These are phyloP conservation scores for Colletotrichum tofieldiae DNA, from an alignment of 2,329 filamentous ascomycete genomes.

Conservation along the genomic window DNA sequence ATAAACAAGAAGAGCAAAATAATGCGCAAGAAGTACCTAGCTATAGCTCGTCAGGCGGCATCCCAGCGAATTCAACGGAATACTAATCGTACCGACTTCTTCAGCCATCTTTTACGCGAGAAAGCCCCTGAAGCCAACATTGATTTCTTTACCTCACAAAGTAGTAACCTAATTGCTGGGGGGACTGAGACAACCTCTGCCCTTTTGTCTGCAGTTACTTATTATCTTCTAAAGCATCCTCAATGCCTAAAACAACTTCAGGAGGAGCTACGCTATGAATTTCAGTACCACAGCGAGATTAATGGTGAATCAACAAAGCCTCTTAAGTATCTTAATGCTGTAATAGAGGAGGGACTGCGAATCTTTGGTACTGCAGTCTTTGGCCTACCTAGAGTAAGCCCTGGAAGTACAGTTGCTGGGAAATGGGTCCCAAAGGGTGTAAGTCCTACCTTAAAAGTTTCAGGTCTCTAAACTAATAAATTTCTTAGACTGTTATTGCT, in stretches of 20 bases:
- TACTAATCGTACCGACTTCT: constrained; percentile 16
- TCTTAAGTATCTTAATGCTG: constrained; percentile 7
- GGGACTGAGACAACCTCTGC: constrained; percentile 18
- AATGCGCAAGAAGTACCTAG: constrained; percentile 19
- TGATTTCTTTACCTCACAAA: constrained; percentile 15
- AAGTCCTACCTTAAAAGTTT: not conserved
- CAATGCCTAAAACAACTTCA: constrained; percentile 10
- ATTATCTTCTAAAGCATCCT: constrained; percentile 14
- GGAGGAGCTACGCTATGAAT: not conserved
- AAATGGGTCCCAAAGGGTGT: constrained; percentile 26
- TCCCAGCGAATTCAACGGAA: not conserved
- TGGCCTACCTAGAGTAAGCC: constrained; percentile 21
- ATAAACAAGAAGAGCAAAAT: constrained; percentile 13
- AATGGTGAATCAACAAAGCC: constrained; percentile 11
- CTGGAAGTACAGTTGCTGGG: constrained; percentile 3
- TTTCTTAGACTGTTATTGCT: constrained; percentile 13
- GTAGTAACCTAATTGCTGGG: constrained; percentile 1
- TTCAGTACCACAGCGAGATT: constrained; percentile 6
- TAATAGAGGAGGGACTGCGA: constrained; percentile 26
- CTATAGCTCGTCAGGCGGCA: not conserved
- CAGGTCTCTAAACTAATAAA: not conserved
- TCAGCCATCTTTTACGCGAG: constrained; percentile 21
- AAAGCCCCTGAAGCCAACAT: constrained; percentile 20
- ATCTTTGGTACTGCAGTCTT: constrained; percentile 13
- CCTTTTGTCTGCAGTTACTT: constrained; percentile 7